These are phyloP conservation scores for Sonneratia caseolaris DNA, from an alignment of 345 rosid species.

Conservation along the genomic window DNA sequence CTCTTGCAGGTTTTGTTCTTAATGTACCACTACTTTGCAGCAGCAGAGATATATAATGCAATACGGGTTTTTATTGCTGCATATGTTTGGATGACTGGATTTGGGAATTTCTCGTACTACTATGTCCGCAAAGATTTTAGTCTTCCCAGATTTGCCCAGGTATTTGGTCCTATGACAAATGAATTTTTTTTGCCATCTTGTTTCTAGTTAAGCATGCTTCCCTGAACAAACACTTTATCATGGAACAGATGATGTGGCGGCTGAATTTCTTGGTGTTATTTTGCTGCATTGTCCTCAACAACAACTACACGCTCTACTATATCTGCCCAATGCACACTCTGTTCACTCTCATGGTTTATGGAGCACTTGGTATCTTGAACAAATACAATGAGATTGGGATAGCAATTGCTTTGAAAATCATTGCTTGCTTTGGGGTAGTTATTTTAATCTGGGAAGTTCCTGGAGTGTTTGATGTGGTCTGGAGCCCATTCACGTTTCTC, in stretches of 20 bases:
- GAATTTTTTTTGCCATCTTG: not conserved
- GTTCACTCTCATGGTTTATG: slow-evolving; percentile 98
- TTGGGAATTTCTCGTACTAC: slow-evolving; percentile 96
- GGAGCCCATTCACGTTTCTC: slow-evolving; percentile 82
- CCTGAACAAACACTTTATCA: slow-evolving; percentile 9
- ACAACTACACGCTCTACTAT: slow-evolving; percentile 86
- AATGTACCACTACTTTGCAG: slow-evolving; percentile 99
- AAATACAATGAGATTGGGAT: slow-evolving; percentile 77
- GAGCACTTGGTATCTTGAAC: slow-evolving; percentile 84
- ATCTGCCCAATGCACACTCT: slow-evolving; percentile 99
- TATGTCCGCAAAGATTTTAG: slow-evolving; percentile 97
- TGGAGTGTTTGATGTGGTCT: slow-evolving; percentile 81
- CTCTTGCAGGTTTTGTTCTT: slow-evolving; percentile 78
- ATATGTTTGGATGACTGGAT: slow-evolving; percentile 99
- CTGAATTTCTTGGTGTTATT: slow-evolving; percentile 87
- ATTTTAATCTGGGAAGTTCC: slow-evolving; percentile 91
- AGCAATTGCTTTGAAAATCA: slow-evolving; percentile 63
- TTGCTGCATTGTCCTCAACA: slow-evolving; percentile 77
- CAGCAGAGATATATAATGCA: slow-evolving; percentile 85
- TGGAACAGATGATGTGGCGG: slow-evolving; percentile 98
- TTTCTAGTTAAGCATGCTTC: not conserved
- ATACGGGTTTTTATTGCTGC: slow-evolving; percentile 90
- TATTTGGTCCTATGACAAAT: slow-evolving; percentile 17
- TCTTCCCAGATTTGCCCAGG: slow-evolving; percentile 94
- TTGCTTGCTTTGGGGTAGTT: slow-evolving; percentile 76